Base-by-base conservation (phyloP, 768 basidiomycete genomes). In the Leccinum disarticulatum region DNA sequence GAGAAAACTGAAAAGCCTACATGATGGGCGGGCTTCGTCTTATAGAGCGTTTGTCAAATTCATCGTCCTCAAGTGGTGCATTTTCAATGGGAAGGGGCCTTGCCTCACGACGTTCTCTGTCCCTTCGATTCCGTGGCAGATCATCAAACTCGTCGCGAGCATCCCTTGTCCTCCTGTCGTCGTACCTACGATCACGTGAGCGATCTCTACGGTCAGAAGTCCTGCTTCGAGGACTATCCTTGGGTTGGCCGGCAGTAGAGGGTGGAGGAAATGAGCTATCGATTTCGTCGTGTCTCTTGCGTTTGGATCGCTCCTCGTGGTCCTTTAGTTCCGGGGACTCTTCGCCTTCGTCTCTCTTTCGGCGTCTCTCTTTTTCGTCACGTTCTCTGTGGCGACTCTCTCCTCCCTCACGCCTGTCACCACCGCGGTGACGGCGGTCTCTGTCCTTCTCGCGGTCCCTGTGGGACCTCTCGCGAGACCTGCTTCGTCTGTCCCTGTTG, bases 261-360 rank as follows among this genome's bases (percentile, higher is more conserved):
- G 77, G 75, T 51, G 77, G 73, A 61, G 74, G 72, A 28, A 77
- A 75, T 46, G 77, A 77, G 57, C 82, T 81, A 35, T 77, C 73
- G 50, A 74, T 77, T 57, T 84, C 86, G 64, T 87, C 85, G 31
- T 80, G 78, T 64, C 78, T 79, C 73, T 84, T 89, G 70, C 88
- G 81, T 71, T 93, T 92, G 52, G 75, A 74, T 55, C 87, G 83
- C 36, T 85, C 83, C 54, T 84, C 86, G 19, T 62, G 61, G 58
- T 84, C 83, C 54, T 71, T 73, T 30, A 67, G 55, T 59, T 80
- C 79, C n/a, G 69, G 71, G 17, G 68, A 67, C 49, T 82, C 83
- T 19, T 85, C 85, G 1, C 77, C 77, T 28, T 88, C 84, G 55
- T 91, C 88, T 66, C 89, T 80, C 73, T 88, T 88, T 63, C 91